Evolutionary conservation across 352 stramenopile genomes (phyloP).

Genomic region (Phytopythium ostracodes): DNA sequence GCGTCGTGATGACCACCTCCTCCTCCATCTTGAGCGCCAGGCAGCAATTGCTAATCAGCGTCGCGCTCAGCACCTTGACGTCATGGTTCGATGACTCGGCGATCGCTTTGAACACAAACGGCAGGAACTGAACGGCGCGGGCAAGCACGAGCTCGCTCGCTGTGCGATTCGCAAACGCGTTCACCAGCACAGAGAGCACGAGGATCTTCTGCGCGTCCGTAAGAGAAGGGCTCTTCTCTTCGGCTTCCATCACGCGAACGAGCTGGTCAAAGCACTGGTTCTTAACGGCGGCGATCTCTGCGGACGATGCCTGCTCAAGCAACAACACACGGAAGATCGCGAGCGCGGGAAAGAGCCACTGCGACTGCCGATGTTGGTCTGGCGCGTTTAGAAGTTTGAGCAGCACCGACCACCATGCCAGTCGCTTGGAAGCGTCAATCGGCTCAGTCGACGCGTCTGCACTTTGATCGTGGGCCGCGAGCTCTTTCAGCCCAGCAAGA

Average conservation of each 20-base stretch:
- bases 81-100: constrained; percentile 34
- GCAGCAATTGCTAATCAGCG: constrained; percentile 71
- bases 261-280: constrained; percentile 50
- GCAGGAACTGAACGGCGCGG: constrained; percentile 43
- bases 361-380: constrained; percentile 1
- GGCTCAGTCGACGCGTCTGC: constrained; percentile 9
- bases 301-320: constrained; percentile 23
- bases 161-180: constrained; percentile 50
- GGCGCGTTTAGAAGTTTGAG: constrained; percentile 38
- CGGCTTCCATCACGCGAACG: constrained; percentile 27
- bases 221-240: constrained; percentile 15
- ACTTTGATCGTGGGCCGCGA: constrained; percentile 9
- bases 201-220: constrained; percentile 48
- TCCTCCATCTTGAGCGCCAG: constrained; percentile 61
- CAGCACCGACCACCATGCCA: constrained; percentile 41
- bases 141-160: constrained; percentile 50
- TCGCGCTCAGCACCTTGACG: constrained; percentile 46
- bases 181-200: constrained; percentile 56
- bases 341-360: constrained; percentile 54
- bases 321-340: constrained; percentile 60
- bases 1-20: constrained; percentile 61
- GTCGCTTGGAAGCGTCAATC: constrained; percentile 6
- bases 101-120: constrained; percentile 64
- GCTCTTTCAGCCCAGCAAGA: constrained; percentile 9
- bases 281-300: constrained; percentile 25